Conservation (phyloP, 176 grass and related monocot genomes). For the Oryza glumipatula region DNA sequence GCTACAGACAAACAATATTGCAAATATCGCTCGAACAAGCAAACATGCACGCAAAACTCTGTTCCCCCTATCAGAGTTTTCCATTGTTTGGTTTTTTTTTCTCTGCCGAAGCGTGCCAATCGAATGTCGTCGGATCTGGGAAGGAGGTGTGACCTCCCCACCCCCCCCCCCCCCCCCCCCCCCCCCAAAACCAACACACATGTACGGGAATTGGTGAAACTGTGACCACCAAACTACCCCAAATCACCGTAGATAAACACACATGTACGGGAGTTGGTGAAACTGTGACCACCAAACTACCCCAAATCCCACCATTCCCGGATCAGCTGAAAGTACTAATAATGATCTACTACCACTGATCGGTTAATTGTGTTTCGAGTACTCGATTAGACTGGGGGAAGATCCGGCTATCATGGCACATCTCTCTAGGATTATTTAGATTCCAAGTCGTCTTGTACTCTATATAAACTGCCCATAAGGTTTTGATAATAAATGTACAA, state of each 20-base stretch:
- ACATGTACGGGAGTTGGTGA: background rate
- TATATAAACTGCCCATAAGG: no score
- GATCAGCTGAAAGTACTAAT: background rate
- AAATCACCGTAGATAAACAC: background rate
- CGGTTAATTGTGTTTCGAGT: no score
- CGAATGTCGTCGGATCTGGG: background rate
- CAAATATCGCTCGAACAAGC: background rate
- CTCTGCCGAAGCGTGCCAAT: background rate
- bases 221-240: background rate
- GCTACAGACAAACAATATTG: background rate
- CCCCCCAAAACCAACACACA: background rate
- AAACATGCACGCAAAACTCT: background rate
- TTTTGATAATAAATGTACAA: no score
- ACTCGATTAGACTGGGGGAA: no score
- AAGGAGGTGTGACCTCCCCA: background rate
- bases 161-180: no score
- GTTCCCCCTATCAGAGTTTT: conserved; percentile 13
- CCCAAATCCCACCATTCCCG: background rate
- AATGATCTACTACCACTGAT: no score
- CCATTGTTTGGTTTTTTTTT: background rate
- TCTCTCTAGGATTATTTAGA: no score
- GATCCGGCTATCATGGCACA: no score
- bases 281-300: background rate
- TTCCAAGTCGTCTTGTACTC: no score
- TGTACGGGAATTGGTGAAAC: background rate